Evolutionary conservation across 1,284 basidiomycete genomes (phyloP).

Genomic region (Coniophora puteana): DNA sequence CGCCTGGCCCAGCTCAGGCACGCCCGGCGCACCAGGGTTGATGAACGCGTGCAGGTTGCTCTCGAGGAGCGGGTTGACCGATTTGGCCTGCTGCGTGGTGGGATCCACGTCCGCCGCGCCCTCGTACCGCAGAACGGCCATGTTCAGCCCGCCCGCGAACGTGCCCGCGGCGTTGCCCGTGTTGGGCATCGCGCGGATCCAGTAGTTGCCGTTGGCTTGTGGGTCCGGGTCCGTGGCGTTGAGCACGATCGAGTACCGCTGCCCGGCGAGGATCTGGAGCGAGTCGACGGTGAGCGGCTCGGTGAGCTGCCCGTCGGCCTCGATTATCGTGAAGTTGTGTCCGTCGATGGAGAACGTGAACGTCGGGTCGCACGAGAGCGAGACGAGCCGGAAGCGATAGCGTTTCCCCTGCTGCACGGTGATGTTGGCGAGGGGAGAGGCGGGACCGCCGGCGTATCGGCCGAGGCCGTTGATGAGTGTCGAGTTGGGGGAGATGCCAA

Average conservation of each 20-base stretch:
- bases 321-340: conserved; percentile 33
- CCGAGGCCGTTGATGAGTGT: conserved; percentile 30
- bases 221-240: conserved; percentile 17
- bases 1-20: conserved; percentile 24
- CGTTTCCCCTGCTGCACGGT: conserved; percentile 23
- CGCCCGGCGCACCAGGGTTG: conserved; percentile 30
- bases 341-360: conserved; percentile 30
- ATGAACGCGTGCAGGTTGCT: conserved; percentile 29
- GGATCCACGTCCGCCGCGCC: conserved; percentile 43
- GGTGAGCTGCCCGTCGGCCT: conserved; percentile 28
- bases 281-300: conserved; percentile 28
- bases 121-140: conserved; percentile 51
- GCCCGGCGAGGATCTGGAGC: conserved; percentile 20
- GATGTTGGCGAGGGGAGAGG: conserved; percentile 23
- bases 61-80: conserved; percentile 25
- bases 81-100: conserved; percentile 24
- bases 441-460: conserved; percentile 23
- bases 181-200: conserved; percentile 22
- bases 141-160: conserved; percentile 38
- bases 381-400: conserved; percentile 30
- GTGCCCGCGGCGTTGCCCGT: conserved; percentile 13
- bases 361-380: conserved; percentile 21
- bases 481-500: conserved; percentile 18
- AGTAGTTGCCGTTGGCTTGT: conserved; percentile 24
- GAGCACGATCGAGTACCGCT: conserved; percentile 28